These are phyloP conservation scores for Pseudogymnoascus sp. DNA, from an alignment of 2,329 filamentous ascomycete species.

Conservation along the genomic window DNA sequence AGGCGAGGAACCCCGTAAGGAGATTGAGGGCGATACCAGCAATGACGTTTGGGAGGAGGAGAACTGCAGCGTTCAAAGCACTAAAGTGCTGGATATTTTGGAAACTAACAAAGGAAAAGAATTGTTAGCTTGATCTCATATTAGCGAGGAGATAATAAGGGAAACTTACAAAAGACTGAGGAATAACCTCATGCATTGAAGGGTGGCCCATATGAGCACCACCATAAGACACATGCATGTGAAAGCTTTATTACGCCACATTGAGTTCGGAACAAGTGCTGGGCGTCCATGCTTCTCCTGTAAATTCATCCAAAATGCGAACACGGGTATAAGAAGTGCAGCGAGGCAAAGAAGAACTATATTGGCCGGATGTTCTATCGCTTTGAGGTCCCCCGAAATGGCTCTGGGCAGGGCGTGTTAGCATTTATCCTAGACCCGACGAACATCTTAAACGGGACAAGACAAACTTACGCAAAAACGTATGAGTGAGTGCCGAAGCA, in stretches of 20 bases:
- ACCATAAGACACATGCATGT: slow-evolving; percentile 26
- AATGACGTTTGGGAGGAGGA: slow-evolving; percentile 36
- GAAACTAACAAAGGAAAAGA: slow-evolving; percentile 30
- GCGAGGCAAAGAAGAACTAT: slow-evolving; percentile 24
- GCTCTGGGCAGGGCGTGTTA: background rate
- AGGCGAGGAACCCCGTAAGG: slow-evolving; percentile 35
- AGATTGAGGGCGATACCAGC: slow-evolving; percentile 36
- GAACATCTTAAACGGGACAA: background rate
- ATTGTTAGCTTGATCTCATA: background rate
- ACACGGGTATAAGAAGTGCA: slow-evolving; percentile 20
- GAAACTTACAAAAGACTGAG: slow-evolving; percentile 4
- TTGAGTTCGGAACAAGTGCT: slow-evolving; percentile 28
- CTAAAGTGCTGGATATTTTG: slow-evolving; percentile 39
- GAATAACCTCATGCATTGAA: background rate
- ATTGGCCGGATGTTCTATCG: slow-evolving; percentile 14
- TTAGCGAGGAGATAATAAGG: background rate
- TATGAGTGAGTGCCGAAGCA: background rate
- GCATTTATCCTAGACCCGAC: background rate
- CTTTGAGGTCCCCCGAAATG: background rate
- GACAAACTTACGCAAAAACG: background rate
- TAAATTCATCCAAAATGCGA: slow-evolving; percentile 22
- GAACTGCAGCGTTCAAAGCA: slow-evolving; percentile 36
- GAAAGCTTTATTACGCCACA: slow-evolving; percentile 27
- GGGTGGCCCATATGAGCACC: slow-evolving; percentile 24
- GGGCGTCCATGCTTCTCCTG: slow-evolving; percentile 20